Evolutionary conservation across 2,329 filamentous ascomycete species (phyloP).

Genomic region (Knoxdaviesia capensis): DNA sequence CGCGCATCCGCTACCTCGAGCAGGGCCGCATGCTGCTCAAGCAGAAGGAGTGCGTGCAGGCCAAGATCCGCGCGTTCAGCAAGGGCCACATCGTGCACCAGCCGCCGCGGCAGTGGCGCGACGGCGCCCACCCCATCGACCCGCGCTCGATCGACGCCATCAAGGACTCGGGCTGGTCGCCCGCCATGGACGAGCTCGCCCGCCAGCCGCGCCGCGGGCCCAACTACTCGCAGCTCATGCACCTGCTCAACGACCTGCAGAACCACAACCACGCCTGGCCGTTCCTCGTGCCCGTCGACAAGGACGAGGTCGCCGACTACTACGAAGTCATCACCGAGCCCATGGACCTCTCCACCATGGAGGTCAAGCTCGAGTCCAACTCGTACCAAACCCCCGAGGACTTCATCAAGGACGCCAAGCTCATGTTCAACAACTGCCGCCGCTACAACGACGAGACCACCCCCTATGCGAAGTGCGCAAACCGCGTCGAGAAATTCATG

Average conservation of each 20-base stretch:
- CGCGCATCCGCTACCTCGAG: constrained; percentile 84
- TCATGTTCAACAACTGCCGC: constrained; percentile 88
- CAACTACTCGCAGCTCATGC: constrained; percentile 84
- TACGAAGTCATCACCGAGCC: constrained; percentile 96
- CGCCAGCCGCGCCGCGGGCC: constrained; percentile 89
- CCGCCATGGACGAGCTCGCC: constrained; percentile 92
- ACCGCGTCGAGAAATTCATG: constrained; percentile 86
- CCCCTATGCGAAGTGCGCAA: constrained; percentile 85
- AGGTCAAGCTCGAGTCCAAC: constrained; percentile 83
- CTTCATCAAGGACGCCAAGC: constrained; percentile 69
- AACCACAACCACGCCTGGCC: constrained; percentile 90
- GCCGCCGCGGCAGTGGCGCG: constrained; percentile 73
- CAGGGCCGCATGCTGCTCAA: constrained; percentile 85
- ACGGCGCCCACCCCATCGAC: constrained; percentile 55
- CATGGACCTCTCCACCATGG: constrained; percentile 95
- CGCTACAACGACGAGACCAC: constrained; percentile 94
- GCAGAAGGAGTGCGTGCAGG: constrained; percentile 87
- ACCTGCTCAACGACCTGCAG: constrained; percentile 85
- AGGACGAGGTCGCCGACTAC: constrained; percentile 94
- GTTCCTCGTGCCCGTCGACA: constrained; percentile 81
- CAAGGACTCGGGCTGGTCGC: constrained; percentile 81
- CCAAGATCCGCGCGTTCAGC: constrained; percentile 83
- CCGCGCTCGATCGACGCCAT: constrained; percentile 76
- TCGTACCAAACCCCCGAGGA: constrained; percentile 82
- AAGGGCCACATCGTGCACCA: constrained; percentile 74